Conservation (phyloP, 306 rosid species). For the Spatholobus suberectus region DNA sequence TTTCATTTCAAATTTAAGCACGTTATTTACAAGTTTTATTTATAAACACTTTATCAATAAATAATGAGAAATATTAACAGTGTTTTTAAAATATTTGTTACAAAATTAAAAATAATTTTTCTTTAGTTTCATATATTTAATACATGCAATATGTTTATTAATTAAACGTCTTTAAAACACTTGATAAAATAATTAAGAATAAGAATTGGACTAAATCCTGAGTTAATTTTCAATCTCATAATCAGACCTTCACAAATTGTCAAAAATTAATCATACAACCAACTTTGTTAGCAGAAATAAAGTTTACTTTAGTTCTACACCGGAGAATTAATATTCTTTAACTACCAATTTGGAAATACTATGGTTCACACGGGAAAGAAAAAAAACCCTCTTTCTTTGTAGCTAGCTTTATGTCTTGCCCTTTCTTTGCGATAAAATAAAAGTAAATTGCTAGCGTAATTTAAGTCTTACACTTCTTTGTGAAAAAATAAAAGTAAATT, state of each 20-base stretch:
- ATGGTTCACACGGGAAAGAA: neutral
- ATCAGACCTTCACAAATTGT: neutral
- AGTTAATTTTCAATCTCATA: neutral
- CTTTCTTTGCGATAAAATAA: neutral
- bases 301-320: neutral
- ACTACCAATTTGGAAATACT: neutral
- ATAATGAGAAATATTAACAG: neutral
- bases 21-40: neutral
- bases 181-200: neutral
- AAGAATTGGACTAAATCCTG: neutral
- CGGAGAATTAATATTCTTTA: neutral
- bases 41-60: neutral
- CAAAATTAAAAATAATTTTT: neutral
- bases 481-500: neutral
- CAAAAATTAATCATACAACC: neutral
- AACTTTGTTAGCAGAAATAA: neutral
- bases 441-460: neutral
- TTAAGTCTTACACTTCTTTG: neutral
- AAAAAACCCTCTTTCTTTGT: neutral
- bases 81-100: neutral
- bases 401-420: neutral
- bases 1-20: neutral
- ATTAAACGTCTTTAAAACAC: neutral
- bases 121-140: neutral
- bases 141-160: neutral